Evolutionary conservation across 805 yeast genomes (phyloP).

Genomic region (Candida ascalaphidarum): DNA sequence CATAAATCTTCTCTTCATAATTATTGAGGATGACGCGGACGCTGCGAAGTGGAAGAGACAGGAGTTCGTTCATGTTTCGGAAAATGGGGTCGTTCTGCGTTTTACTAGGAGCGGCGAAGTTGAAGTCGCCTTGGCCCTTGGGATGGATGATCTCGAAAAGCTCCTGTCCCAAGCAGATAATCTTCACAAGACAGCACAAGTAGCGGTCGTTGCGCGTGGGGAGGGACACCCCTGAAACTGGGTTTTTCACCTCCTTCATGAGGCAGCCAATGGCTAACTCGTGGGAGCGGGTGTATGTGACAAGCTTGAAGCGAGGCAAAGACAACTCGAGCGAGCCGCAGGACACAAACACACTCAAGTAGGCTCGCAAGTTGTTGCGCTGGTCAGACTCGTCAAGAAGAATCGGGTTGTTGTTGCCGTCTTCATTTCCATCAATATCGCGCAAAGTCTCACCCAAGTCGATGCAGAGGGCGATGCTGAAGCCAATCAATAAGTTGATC

Average conservation of each 20-base stretch:
- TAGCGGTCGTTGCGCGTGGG: conserved; percentile 31
- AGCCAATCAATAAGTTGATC: conserved; percentile 37
- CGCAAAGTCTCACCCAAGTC: conserved; percentile 33
- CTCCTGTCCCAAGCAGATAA: conserved; percentile 44
- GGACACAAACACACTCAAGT: conserved; percentile 40
- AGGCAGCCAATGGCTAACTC: conserved; percentile 19
- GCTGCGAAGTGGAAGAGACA: too few species aligned
- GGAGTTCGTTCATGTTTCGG: too few species aligned
- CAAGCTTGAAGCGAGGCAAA: conserved; percentile 42
- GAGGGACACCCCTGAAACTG: too few species aligned
- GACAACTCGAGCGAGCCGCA: conserved; percentile 45
- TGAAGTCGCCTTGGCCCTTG: too few species aligned
- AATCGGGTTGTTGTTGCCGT: too few species aligned
- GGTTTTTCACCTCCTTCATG: conserved; percentile 3
- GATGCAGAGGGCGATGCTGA: conserved; percentile 38
- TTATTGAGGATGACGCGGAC: conserved; percentile 15
- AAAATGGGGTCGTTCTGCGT: too few species aligned
- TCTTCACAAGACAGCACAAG: conserved; percentile 34
- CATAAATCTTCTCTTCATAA: conserved; percentile 34
- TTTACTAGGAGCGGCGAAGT: too few species aligned
- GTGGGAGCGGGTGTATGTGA: conserved; percentile 39
- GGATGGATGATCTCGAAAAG: conserved; percentile 32
- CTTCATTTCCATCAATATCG: too few species aligned
- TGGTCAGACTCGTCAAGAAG: conserved; percentile 12
- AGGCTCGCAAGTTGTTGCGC: conserved; percentile 28